These are phyloP conservation scores for Colletotrichum cuscutae DNA, from an alignment of 2,329 filamentous ascomycete genomes.

Conservation along the genomic window DNA sequence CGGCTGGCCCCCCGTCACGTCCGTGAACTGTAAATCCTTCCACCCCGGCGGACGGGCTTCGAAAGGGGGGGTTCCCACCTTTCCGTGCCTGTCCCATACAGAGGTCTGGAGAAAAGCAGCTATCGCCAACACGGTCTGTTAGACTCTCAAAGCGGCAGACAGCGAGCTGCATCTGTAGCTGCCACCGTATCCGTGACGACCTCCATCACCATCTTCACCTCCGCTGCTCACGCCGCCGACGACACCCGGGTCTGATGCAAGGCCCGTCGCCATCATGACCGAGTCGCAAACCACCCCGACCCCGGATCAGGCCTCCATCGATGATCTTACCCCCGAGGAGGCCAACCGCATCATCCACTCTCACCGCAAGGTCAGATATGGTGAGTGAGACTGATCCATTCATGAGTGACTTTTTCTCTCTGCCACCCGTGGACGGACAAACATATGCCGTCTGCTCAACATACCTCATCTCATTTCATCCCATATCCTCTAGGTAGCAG, in stretches of 20 bases:
- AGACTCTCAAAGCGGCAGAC: background rate
- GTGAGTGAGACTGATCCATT: constrained; percentile 52
- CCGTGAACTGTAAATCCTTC: constrained; percentile 11
- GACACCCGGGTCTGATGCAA: constrained; percentile 21
- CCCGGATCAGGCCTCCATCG: constrained; percentile 58
- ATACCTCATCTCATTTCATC: background rate
- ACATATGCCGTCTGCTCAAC: background rate
- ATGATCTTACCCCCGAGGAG: constrained; percentile 72
- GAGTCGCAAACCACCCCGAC: constrained; percentile 56
- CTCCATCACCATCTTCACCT: background rate
- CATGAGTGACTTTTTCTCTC: background rate
- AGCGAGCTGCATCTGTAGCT: background rate
- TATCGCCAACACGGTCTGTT: background rate
- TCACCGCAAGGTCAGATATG: constrained; percentile 75
- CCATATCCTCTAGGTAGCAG: background rate
- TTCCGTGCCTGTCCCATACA: background rate
- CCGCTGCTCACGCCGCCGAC: background rate
- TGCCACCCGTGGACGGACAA: background rate
- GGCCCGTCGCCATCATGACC: constrained; percentile 48
- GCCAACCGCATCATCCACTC: constrained; percentile 76
- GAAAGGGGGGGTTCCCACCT: background rate
- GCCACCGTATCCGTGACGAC: background rate
- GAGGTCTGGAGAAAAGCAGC: background rate
- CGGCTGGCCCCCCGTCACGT: background rate
- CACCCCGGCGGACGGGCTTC: constrained; percentile 1